phyloP scores from a whole-genome alignment of 495 filamentous ascomycete species.

The Penicillium pulvis region DNA sequence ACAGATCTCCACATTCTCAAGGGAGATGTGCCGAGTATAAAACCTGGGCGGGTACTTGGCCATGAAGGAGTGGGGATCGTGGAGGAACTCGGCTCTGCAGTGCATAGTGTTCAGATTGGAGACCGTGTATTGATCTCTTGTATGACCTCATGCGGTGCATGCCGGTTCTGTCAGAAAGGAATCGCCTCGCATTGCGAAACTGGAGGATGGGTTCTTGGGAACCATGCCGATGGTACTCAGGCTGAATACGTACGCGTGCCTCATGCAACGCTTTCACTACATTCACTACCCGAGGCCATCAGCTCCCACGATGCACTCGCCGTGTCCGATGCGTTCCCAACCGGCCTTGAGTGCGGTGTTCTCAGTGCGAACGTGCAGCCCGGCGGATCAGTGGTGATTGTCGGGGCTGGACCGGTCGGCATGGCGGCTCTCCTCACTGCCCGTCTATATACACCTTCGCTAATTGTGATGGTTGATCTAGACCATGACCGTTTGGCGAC shows the following conservation, averaged over 20 bases:
- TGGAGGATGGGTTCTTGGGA: conserved; percentile 45
- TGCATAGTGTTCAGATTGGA: conserved; percentile 48
- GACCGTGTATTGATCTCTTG: conserved; percentile 47
- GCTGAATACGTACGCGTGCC: conserved; percentile 53
- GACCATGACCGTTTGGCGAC: conserved; percentile 44
- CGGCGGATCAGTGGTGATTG: conserved; percentile 47
- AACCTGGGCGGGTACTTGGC: conserved; percentile 76
- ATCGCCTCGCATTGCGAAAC: conserved; percentile 42
- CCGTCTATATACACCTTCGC: conserved; percentile 44
- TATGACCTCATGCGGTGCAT: conserved; percentile 43
- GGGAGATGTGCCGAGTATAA: conserved; percentile 63
- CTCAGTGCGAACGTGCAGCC: conserved; percentile 46
- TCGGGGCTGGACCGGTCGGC: conserved; percentile 56
- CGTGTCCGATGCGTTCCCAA: conserved; percentile 52
- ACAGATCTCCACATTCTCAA: conserved; percentile 79
- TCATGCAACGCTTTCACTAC: conserved; percentile 44
- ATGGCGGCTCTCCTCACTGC: conserved; percentile 49
- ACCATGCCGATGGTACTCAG: conserved; percentile 51
- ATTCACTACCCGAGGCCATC: conserved; percentile 37
- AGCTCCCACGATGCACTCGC: conserved; percentile 42
- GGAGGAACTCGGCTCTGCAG: conserved; percentile 63
- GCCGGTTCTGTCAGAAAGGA: conserved; percentile 38
- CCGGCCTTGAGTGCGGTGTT: conserved; percentile 52
- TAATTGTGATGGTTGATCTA: conserved; percentile 48
- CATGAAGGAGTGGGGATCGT: conserved; percentile 86